Conservation (phyloP, 805 yeast genomes). For the Kodamaea lidongshanica region DNA sequence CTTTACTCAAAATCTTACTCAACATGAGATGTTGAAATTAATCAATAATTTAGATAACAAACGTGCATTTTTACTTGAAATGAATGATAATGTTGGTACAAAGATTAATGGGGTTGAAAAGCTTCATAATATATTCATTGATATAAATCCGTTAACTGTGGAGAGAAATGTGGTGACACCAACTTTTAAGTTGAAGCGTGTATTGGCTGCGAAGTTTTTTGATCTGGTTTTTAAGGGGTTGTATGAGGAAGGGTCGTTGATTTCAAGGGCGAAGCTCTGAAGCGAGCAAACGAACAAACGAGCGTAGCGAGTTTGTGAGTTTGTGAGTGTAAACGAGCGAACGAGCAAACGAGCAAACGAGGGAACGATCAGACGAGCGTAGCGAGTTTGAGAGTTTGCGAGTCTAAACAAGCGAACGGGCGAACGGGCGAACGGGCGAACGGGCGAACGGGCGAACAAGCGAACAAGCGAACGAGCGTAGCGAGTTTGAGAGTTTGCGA, state of each 20-base stretch:
- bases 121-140: constrained; percentile 24
- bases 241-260: constrained; percentile 11
- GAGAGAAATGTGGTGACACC: constrained; percentile 16
- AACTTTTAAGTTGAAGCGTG: constrained; percentile 13
- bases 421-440: no score
- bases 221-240: constrained; percentile 7
- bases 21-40: constrained; percentile 16
- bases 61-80: constrained; percentile 14
- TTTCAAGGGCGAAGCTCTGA: constrained; percentile 3
- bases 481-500: no score
- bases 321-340: no score
- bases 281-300: no score
- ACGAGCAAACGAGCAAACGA: no score
- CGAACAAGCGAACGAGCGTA: no score
- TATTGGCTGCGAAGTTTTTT: constrained; percentile 23
- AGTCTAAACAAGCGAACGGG: no score
- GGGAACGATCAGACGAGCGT: no score
- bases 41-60: constrained; percentile 20
- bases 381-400: no score
- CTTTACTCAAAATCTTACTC: constrained; percentile 10
- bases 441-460: no score
- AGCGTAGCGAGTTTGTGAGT: no score
- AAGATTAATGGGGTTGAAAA: constrained; percentile 28
- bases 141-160: constrained; percentile 25
- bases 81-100: constrained; percentile 20